A percentile compares a stretch with the other conserved stretches of the same genome.
Evolutionary conservation across 2,329 filamentous ascomycete genomes (phyloP).

Genomic region (Aureobasidium mangrovei): DNA sequence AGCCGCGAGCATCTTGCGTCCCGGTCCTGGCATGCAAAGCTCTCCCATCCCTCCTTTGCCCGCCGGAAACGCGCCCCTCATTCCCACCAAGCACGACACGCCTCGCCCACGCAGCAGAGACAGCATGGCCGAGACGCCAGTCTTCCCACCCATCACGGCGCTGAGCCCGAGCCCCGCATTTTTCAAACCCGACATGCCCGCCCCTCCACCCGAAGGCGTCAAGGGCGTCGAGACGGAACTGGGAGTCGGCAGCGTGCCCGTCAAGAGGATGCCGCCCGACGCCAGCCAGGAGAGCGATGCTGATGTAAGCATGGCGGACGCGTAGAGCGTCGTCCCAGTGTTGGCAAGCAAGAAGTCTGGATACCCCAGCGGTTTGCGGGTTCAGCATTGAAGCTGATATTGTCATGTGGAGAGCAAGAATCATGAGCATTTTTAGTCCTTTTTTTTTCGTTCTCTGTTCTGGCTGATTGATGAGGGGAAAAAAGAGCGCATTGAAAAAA

Average conservation of each 20-base stretch:
- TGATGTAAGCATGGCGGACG: slow-evolving; percentile 5
- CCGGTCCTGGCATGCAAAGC: neutral
- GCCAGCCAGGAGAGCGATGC: slow-evolving; percentile 1
- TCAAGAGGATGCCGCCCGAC: slow-evolving; percentile 22
- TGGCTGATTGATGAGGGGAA: too few relatives aligned
- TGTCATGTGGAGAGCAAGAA: too few relatives aligned
- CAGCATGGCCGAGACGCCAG: slow-evolving; percentile 18
- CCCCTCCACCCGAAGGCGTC: slow-evolving; percentile 6
- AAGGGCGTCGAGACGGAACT: slow-evolving; percentile 19
- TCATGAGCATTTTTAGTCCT: too few relatives aligned
- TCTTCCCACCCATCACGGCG: slow-evolving; percentile 21
- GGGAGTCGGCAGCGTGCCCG: slow-evolving; percentile 21
- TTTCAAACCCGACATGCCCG: neutral
- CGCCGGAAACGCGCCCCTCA: slow-evolving; percentile 4
- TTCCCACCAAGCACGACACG: slow-evolving; percentile 15
- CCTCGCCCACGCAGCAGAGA: slow-evolving; percentile 11
- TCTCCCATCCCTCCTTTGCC: slow-evolving; percentile 11
- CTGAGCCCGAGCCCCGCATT: slow-evolving; percentile 20
- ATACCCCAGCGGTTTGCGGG: too few relatives aligned
- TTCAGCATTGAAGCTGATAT: too few relatives aligned
- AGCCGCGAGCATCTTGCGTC: slow-evolving; percentile 14
- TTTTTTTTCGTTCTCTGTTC: too few relatives aligned
- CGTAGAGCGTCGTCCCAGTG: neutral
- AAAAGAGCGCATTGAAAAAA: too few relatives aligned
- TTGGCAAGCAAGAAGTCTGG: neutral